These are phyloP conservation scores for Aspergillus wentii DNA, from an alignment of 495 filamentous ascomycete genomes.

Conservation along the genomic window DNA sequence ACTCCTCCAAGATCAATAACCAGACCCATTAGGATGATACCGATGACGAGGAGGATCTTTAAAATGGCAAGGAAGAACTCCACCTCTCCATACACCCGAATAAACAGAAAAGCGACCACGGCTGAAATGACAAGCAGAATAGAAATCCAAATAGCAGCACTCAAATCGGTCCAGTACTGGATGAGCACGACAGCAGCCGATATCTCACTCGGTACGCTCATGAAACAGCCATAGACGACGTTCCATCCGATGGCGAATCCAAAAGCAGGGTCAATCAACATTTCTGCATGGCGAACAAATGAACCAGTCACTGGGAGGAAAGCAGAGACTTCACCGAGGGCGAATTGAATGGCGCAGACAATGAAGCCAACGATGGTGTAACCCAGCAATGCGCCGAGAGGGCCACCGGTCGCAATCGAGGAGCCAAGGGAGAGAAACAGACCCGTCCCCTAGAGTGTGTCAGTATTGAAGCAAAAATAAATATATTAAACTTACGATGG, in stretches of 20 bases:
- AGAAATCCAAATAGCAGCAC: slow-evolving; percentile 49
- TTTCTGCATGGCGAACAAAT: slow-evolving; percentile 48
- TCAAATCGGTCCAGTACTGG: slow-evolving; percentile 54
- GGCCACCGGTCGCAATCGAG: slow-evolving; percentile 53
- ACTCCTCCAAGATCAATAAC: slow-evolving; percentile 38
- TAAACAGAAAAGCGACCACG: slow-evolving; percentile 46
- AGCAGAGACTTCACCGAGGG: slow-evolving; percentile 39
- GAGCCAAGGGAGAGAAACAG: slow-evolving; percentile 59
- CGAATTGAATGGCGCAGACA: slow-evolving; percentile 37
- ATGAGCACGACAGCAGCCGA: slow-evolving; percentile 58
- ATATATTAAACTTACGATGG: slow-evolving; percentile 42
- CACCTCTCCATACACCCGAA: slow-evolving; percentile 43
- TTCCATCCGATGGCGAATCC: slow-evolving; percentile 61
- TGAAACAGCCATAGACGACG: slow-evolving; percentile 46
- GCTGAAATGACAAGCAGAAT: slow-evolving; percentile 51
- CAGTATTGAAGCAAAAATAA: too few species aligned
- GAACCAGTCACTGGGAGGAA: slow-evolving; percentile 39
- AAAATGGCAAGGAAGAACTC: slow-evolving; percentile 40
- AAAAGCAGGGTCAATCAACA: slow-evolving; percentile 50
- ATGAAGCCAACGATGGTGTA: slow-evolving; percentile 34
- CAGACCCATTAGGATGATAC: slow-evolving; percentile 46
- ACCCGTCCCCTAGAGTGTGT: slow-evolving; percentile 57
- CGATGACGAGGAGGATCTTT: slow-evolving; percentile 47
- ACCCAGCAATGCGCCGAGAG: slow-evolving; percentile 54
- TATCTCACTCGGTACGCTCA: slow-evolving; percentile 61